phyloP scores from a whole-genome alignment of 768 basidiomycete species.

The Termitomyces sp. region DNA sequence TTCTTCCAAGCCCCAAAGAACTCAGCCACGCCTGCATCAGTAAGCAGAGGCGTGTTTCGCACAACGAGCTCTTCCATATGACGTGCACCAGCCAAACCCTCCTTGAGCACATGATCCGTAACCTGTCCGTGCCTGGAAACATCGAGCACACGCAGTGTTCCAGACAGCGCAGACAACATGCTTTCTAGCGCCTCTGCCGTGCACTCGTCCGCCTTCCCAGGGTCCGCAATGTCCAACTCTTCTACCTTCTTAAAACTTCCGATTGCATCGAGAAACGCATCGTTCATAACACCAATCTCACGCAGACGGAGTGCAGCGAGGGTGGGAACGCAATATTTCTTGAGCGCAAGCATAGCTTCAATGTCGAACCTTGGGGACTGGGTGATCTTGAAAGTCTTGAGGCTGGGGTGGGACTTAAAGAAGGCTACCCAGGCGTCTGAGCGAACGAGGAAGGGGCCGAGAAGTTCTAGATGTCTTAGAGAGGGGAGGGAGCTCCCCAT shows the following conservation, averaged over 20 bases:
- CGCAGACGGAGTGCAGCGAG: constrained; percentile 73
- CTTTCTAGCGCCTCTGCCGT: constrained; percentile 49
- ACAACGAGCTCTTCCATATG: constrained; percentile 49
- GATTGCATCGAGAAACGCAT: constrained; percentile 50
- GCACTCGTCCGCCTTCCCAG: constrained; percentile 41
- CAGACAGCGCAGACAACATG: constrained; percentile 51
- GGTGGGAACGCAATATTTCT: constrained; percentile 37
- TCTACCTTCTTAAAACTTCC: constrained; percentile 28
- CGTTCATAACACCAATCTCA: constrained; percentile 68
- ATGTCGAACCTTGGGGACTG: constrained; percentile 86
- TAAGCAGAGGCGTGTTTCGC: constrained; percentile 52
- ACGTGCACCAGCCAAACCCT: constrained; percentile 51
- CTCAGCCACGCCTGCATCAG: constrained; percentile 59
- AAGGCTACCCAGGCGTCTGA: constrained; percentile 69
- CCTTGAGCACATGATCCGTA: constrained; percentile 50
- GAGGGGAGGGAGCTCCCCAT: constrained; percentile 61
- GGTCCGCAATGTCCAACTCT: constrained; percentile 66
- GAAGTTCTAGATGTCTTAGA: constrained; percentile 69
- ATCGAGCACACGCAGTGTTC: constrained; percentile 52
- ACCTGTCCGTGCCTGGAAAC: constrained; percentile 66
- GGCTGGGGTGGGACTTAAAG: constrained; percentile 53
- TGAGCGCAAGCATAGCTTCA: constrained; percentile 55
- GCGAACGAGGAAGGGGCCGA: constrained; percentile 84
- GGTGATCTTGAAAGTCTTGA: constrained; percentile 72
- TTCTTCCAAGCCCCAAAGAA: constrained; percentile 65